phyloP scores from a whole-genome alignment of 176 grass and related monocot species.

The Musa acuminata region DNA sequence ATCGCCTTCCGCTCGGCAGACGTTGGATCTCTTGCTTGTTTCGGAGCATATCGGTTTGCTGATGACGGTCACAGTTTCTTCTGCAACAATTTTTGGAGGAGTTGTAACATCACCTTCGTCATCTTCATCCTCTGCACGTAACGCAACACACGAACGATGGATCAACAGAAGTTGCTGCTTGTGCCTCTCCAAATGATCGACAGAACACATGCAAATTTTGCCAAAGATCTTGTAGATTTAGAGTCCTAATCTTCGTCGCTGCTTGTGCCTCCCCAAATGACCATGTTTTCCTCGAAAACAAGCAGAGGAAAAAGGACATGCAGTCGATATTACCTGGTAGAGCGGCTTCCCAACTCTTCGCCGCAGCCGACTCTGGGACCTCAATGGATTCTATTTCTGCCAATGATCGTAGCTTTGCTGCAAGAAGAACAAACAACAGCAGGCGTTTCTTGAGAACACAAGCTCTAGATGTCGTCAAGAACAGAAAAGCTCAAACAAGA shows the following conservation, averaged over 20 bases:
- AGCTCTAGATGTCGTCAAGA: background rate
- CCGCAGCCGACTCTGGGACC: background rate
- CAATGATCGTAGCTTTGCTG: conserved; percentile 5
- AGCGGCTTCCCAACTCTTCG: background rate
- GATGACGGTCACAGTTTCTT: background rate
- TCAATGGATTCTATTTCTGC: background rate
- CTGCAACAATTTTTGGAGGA: background rate
- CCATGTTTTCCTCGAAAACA: no score
- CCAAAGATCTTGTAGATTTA: background rate
- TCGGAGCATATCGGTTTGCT: conserved; percentile 34
- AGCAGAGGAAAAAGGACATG: no score
- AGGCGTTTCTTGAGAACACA: background rate
- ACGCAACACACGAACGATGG: background rate
- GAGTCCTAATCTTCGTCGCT: background rate
- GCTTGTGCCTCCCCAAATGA: no score
- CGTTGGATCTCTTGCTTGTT: conserved; percentile 50
- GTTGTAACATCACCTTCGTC: conserved; percentile 20
- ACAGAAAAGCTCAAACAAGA: background rate
- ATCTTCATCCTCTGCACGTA: conserved; percentile 19
- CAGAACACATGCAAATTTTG: no score
- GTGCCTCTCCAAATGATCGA: no score
- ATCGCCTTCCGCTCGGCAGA: conserved; percentile 49
- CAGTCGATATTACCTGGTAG: background rate
- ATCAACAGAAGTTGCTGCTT: no score
- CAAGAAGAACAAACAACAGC: background rate